A percentile compares a stretch with the other conserved stretches of the same genome.
These are phyloP conservation scores for Syzygium aromaticum DNA, from an alignment of 345 rosid genomes.

Conservation along the genomic window DNA sequence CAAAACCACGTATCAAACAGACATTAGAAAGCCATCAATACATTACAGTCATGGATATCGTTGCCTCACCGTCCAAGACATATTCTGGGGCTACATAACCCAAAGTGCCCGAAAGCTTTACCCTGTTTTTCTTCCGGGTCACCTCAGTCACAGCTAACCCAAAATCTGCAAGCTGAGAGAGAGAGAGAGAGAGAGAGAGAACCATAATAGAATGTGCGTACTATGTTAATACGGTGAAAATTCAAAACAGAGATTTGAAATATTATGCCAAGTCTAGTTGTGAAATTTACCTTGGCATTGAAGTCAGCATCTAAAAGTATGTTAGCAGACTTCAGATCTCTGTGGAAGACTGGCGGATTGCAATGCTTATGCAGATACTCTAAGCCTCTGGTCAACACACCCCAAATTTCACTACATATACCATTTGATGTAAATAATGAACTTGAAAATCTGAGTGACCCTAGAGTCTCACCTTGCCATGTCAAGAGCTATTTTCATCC, in stretches of 20 bases:
- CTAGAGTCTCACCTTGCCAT: slow-evolving; percentile 51
- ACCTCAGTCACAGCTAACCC: slow-evolving; percentile 85
- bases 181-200: not conserved
- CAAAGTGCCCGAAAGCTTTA: slow-evolving; percentile 89
- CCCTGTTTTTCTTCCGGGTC: slow-evolving; percentile 52
- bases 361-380: slow-evolving; percentile 93
- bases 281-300: slow-evolving; percentile 79
- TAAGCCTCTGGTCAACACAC: slow-evolving; percentile 63
- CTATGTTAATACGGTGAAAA: not conserved
- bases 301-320: slow-evolving; percentile 77
- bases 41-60: not conserved
- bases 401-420: not conserved
- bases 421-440: not conserved
- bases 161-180: slow-evolving; percentile 83
- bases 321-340: slow-evolving; percentile 98
- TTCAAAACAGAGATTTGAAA: slow-evolving; percentile 1
- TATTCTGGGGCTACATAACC: slow-evolving; percentile 98
- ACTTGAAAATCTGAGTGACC: not conserved
- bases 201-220: not conserved
- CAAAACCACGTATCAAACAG: not conserved
- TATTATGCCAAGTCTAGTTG: not conserved
- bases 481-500: slow-evolving; percentile 95
- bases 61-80: slow-evolving; percentile 64
- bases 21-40: not conserved
- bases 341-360: slow-evolving; percentile 86